Evolutionary conservation across 352 stramenopile species (phyloP), one percentile per base, ranked within the genome.

Genomic region (Globisporangium cylindrosporum): DNA sequence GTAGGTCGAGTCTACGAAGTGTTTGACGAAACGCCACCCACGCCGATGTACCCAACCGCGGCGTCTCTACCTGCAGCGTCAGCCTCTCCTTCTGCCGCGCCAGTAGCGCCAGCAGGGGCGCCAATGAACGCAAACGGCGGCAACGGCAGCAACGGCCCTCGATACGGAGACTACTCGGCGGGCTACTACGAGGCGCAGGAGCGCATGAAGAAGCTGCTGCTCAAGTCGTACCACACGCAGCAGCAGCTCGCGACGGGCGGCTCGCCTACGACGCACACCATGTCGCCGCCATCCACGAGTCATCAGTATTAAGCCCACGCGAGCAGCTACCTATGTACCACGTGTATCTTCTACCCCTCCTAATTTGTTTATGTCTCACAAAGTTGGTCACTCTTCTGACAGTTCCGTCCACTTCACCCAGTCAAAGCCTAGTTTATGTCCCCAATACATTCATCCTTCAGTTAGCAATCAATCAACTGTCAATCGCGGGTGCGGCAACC

Each of bases 161-260:
- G 67, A 12, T 72, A 74, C 24, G 71, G 73, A 22, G 78, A 86
- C 58, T 79, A 83, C 66, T 78, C 68, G 66, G 64, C 73, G 25
- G 77, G 74, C 9, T 89, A 88, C 70, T 83, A 87, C 60, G 82
- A 91, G 64, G 77, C 81, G 7, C 82, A 92, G 70, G 80, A 91
- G 56, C 82, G 82, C 12, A 93, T 93, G 82, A 80, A 81, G 18
- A 89, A 90, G 56, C 73, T 93, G 32, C 69, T 93, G 48, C 73
- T 91, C 65, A 90, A 93, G 78, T 91, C 83, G 49, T 91, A 91
- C 69, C 76, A 90, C 71, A 93, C 86, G 55, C 84, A 91, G 66
- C 83, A 91, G 73, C 82, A 91, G 66, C 82, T 93, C 66, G 86
- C 81, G 12, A 79, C 81, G 0, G 76, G 79, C 20, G 65, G 67